Evolutionary conservation across 306 rosid species (phyloP), one percentile per base, ranked within the genome.

Genomic region (Cyclanthera cordifolia): DNA sequence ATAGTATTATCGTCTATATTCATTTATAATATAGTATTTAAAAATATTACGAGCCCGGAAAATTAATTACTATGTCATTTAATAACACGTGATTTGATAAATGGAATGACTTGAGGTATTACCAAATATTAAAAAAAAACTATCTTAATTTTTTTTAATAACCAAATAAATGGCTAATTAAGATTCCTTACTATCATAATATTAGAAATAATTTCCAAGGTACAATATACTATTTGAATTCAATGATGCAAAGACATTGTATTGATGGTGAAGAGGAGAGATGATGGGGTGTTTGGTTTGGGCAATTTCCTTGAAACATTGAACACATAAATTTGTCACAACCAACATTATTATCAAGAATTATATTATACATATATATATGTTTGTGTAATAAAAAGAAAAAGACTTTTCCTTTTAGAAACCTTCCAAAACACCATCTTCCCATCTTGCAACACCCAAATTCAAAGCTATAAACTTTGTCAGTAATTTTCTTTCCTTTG

Each of bases 381-480:
- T 60, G 39, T 34, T 7, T 60, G 16, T 58, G 16, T 15, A 3
- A 19, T 28, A 39, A 60, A 60, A 32, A 4, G 28, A 57, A 57
- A 57, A 57, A 28, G 67, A 1, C 0, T 10, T 34, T 34, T 49
- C 0, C 27, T 37, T 60, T 60, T 47, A 15, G 8, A 17, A 60
- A 3, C 16, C 27, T 60, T 37, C 49, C 48, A 34, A n/a, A 32
- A 32, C 47, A 57, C 11, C 43, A 57, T 53, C 59, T 30, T 30
- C 17, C 56, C 16, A 11, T 23, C 23, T 34, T 34, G 32, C 20
- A 12, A 57, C 65, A 57, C 45, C 66, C 66, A 30, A 30, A 34
- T 34, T 61, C 50, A 61, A 41, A 63, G 32, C 51, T 20, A 63
- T 39, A 63, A 59, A 63, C 47, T 63, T 61, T 63, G 32, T 63